Evolutionary conservation across 441 rosid species (phyloP).

Genomic region (Theobroma grandiflorum): DNA sequence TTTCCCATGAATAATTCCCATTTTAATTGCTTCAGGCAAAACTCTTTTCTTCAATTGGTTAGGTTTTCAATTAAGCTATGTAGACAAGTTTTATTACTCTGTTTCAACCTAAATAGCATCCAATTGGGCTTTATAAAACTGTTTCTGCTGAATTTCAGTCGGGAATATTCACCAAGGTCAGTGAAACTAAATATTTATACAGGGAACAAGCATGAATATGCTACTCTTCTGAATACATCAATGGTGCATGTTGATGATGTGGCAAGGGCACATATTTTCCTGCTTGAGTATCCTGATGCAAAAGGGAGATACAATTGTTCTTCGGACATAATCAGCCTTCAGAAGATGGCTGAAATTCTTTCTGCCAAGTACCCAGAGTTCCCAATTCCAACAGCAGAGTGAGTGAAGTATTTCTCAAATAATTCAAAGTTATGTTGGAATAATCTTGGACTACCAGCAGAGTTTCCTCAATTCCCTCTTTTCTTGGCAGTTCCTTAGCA

Average conservation of each 20-base stretch:
- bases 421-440: background rate
- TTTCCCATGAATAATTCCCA: no score
- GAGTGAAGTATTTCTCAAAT: constrained; percentile 18
- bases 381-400: constrained; percentile 43
- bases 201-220: constrained; percentile 34
- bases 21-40: no score
- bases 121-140: background rate
- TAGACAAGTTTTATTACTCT: background rate
- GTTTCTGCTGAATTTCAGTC: no score
- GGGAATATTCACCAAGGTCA: background rate
- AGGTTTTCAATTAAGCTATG: no score
- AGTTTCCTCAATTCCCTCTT: background rate
- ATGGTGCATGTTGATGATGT: constrained; percentile 54
- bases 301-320: constrained; percentile 55
- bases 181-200: background rate
- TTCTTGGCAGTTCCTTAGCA: constrained; percentile 30
- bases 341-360: constrained; percentile 38
- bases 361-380: constrained; percentile 38
- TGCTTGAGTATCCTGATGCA: constrained; percentile 40
- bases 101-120: background rate
- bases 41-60: no score
- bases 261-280: constrained; percentile 54
- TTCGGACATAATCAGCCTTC: constrained; percentile 26
- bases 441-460: background rate
- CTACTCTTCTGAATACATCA: background rate